phyloP scores from a whole-genome alignment of 2,329 filamentous ascomycete genomes.

The Cladorrhinum sp. region DNA sequence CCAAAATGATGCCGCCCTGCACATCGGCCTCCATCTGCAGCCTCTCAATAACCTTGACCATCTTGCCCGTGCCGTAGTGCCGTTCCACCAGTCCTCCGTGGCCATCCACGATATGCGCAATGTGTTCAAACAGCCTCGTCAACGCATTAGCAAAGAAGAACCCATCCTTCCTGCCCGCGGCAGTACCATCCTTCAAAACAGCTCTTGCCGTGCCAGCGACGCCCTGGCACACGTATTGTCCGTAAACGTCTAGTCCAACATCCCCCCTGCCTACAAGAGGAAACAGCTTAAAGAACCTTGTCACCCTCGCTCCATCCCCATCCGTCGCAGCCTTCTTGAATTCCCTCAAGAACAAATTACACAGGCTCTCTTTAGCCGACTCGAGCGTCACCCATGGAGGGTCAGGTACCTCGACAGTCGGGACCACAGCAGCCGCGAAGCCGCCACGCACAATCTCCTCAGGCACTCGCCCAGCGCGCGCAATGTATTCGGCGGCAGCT shows the following conservation, averaged over 20 bases:
- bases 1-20: constrained; percentile 91
- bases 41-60: constrained; percentile 89
- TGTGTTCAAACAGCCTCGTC: constrained; percentile 93
- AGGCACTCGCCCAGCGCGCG: constrained; percentile 77
- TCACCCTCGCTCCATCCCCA: constrained; percentile 84
- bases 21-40: constrained; percentile 93
- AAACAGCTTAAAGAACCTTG: constrained; percentile 96
- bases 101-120: constrained; percentile 91
- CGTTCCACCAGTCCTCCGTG: constrained; percentile 88
- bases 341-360: constrained; percentile 85
- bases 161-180: constrained; percentile 64
- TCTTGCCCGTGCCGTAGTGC: constrained; percentile 89
- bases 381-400: constrained; percentile 83
- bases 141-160: constrained; percentile 91
- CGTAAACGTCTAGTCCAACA: constrained; percentile 90
- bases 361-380: constrained; percentile 82
- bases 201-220: constrained; percentile 79
- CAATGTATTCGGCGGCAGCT: constrained; percentile 85
- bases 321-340: constrained; percentile 89
- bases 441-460: constrained; percentile 74
- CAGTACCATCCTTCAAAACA: constrained; percentile 69
- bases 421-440: constrained; percentile 90
- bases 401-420: constrained; percentile 93
- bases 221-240: constrained; percentile 91
- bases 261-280: constrained; percentile 87